phyloP scores from a whole-genome alignment of 768 basidiomycete genomes.

The Paxillus involutus region DNA sequence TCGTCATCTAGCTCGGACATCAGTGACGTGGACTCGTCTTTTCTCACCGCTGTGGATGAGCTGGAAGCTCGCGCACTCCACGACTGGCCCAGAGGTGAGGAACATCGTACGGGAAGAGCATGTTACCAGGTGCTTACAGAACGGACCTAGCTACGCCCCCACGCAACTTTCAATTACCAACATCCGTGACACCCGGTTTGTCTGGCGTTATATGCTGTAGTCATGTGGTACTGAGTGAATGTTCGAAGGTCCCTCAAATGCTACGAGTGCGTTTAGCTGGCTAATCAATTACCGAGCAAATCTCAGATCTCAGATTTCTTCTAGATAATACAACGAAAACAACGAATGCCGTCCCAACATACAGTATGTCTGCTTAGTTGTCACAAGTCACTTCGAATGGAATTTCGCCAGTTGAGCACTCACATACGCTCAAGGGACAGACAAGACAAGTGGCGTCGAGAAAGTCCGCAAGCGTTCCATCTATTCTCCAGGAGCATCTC shows the following conservation, averaged over 20 bases:
- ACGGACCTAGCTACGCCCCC: neutral
- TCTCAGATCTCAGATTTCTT: neutral
- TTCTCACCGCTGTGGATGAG: conserved; percentile 42
- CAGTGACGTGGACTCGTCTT: conserved; percentile 19
- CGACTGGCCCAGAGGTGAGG: conserved; percentile 11
- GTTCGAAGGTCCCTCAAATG: conserved; percentile 5
- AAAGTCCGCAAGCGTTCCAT: conserved; percentile 4
- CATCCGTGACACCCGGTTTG: conserved; percentile 5
- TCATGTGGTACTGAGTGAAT: neutral
- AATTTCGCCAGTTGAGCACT: neutral
- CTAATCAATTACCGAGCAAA: neutral
- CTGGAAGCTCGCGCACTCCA: conserved; percentile 39
- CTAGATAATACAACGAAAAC: neutral
- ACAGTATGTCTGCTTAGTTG: conserved; percentile 17
- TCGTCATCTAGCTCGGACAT: conserved; percentile 1
- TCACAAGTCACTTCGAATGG: neutral
- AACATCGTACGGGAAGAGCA: neutral
- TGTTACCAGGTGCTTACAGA: neutral
- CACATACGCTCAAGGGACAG: conserved; percentile 5
- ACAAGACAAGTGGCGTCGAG: neutral
- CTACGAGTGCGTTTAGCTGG: conserved; percentile 8
- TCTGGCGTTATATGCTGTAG: neutral
- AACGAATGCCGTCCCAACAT: neutral
- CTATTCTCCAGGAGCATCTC: neutral
- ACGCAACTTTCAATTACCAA: neutral